Evolutionary conservation across 2,329 filamentous ascomycete genomes (phyloP), one percentile per base, ranked within the genome.

Genomic region (Pyrenophora seminiperda): DNA sequence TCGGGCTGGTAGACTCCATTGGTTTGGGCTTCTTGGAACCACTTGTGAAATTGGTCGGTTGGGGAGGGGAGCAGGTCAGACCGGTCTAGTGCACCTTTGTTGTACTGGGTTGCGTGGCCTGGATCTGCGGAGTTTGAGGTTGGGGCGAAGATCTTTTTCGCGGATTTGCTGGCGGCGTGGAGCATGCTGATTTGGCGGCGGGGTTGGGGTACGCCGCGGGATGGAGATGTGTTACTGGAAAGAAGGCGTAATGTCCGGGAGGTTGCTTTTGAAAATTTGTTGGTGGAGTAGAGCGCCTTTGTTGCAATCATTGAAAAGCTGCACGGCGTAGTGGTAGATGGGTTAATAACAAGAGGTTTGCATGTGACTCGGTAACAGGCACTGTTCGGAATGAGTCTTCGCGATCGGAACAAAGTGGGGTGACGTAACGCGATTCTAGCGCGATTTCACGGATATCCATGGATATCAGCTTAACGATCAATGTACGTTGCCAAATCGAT

Each of bases 31-130:
- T 86, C 81, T 10, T 82, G 80, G 81, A 96, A 99, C 94, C 94
- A 99, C 54, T 77, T 73, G 77, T 96, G 83, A 79, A 97, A 99
- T 77, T 97, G 94, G 24, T 80, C 78, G 50, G 93, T 84, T 0
- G 94, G 94, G 46, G 81, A 81, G 7, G 77, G 47, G 1, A 79
- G 66, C 62, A 95, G 84, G 67, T 90, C 82, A 1, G 73, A 64
- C 38, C 77, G 80, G 29, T 81, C 78, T 22, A 96, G 83, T 1
- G 80, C 78, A 62, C 83, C 83, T 72, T 81, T 80, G 41, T 82
- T 84, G 79, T 92, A 96, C 73, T 96, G 91, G 18, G 83, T 84
- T 9, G 91, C 90, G 71, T 89, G 88, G 43, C 78, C 73, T 55
- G 82, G 75, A 58, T 79, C 76, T 30, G 81, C 38, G n/a, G 68